Base-by-base conservation (phyloP, 176 grass and related monocot genomes). In the Dactylis glomerata region DNA sequence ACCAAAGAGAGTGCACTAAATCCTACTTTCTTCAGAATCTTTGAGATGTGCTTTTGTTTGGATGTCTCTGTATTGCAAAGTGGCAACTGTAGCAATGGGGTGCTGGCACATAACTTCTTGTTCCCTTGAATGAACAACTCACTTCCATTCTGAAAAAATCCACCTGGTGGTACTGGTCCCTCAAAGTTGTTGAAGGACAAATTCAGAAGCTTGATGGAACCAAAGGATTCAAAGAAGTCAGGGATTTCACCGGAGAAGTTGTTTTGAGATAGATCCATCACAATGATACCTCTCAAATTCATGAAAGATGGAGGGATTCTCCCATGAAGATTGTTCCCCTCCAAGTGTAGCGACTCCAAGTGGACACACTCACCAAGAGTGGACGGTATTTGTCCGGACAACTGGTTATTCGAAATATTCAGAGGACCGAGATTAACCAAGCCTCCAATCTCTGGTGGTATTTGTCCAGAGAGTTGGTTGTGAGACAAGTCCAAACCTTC, bases 121-220 rank as follows among this genome's bases (percentile, higher is more conserved):
- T 90, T 92, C 6, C 91, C 87, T 23, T 81, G 16, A 15, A 92
- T 3, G 7, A 46, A 81, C 11, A 87, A 57, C 15, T n/a, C 22
- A 22, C 73, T 76, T 32, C 3, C 9, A 41, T 90, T 87, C 0
- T 68, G 65, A 68, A 92, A 90, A 9, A 92, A 59, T 0, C 87
- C 84, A 17, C 64, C 70, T 5, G 15, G 22, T 66, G 84, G 91
- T 23, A 92, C 71, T 17, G 47, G 80, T 20, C 87, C 91, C 3
- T 87, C 84, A 0, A 92, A 23, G 28, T 92, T 70, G 27, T 92
- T 92, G 75, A 90, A 92, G 3, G 87, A 82, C 3, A 92, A 66
- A 31, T 92, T 87, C 13, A 92, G 81, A 64, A 81, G 23, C 19
- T 52, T 47, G 31, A 92, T 5, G 38, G 10, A 56, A 0, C 0